Conservation (phyloP, 192 early-diverging fungal species). For the Coemansia sp. region DNA sequence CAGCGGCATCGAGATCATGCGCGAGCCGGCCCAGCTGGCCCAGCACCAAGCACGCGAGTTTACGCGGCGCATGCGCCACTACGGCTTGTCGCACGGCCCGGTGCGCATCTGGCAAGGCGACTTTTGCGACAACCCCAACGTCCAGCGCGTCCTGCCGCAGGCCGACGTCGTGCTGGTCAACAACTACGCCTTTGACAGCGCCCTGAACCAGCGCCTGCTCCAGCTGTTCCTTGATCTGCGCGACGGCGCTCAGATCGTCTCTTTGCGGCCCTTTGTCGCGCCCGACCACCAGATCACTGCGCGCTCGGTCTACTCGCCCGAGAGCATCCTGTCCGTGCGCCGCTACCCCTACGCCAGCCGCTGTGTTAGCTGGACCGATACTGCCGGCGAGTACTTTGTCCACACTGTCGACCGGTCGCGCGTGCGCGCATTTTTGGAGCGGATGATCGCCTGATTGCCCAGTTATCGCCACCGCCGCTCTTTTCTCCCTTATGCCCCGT, state of each 20-base stretch:
- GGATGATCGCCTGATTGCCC: too few relatives aligned
- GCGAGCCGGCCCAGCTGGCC: slow-evolving; percentile 74
- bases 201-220: slow-evolving; percentile 75
- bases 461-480: too few relatives aligned
- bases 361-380: slow-evolving; percentile 72
- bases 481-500: too few relatives aligned
- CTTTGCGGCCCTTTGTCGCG: slow-evolving; percentile 79
- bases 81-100: slow-evolving; percentile 53
- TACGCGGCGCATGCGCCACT: slow-evolving; percentile 68
- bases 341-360: slow-evolving; percentile 64
- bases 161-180: slow-evolving; percentile 95
- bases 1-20: slow-evolving; percentile 89
- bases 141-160: slow-evolving; percentile 60
- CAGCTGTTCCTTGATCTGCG: slow-evolving; percentile 89
- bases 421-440: slow-evolving; percentile 26
- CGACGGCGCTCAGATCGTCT: slow-evolving; percentile 77
- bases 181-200: slow-evolving; percentile 88
- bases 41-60: slow-evolving; percentile 78
- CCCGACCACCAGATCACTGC: slow-evolving; percentile 69
- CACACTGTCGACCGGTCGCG: slow-evolving; percentile 67
- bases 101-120: slow-evolving; percentile 74
- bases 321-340: slow-evolving; percentile 63
- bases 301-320: slow-evolving; percentile 62
- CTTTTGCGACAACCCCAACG: slow-evolving; percentile 70
- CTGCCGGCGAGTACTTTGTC: slow-evolving; percentile 72